Conservation (phyloP, 2,329 filamentous ascomycete species). For the Pestalotiopsis sp. region DNA sequence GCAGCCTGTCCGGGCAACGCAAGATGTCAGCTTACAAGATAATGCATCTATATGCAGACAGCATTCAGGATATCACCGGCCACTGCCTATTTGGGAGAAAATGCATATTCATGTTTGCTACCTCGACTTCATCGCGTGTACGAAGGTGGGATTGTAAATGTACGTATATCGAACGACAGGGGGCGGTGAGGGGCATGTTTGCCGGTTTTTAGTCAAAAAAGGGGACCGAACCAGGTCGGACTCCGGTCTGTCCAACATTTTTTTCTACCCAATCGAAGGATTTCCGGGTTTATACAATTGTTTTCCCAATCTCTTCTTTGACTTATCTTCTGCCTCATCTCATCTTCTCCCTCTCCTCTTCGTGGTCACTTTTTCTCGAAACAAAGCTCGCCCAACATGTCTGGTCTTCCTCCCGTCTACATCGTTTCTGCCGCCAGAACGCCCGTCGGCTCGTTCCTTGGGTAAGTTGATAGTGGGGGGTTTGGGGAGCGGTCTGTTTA, state of each 20-base stretch:
- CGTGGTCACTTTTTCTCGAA: background rate
- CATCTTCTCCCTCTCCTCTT: background rate
- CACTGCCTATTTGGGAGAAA: no score
- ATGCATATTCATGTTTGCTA: background rate
- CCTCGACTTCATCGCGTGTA: background rate
- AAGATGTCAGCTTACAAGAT: no score
- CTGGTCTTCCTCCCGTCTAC: slow-evolving; percentile 85
- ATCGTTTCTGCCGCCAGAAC: slow-evolving; percentile 92
- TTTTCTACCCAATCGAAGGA: background rate
- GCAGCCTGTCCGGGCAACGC: no score
- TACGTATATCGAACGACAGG: background rate
- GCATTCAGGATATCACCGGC: no score
- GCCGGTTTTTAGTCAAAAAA: slow-evolving; percentile 10
- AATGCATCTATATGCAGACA: no score
- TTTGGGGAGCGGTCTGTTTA: slow-evolving; percentile 13
- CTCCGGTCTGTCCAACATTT: slow-evolving; percentile 2
- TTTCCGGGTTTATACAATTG: background rate
- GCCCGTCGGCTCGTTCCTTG: slow-evolving; percentile 91
- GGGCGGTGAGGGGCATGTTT: slow-evolving; percentile 12
- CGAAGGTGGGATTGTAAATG: background rate
- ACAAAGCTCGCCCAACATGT: slow-evolving; percentile 56
- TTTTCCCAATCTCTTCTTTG: background rate
- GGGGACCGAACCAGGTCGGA: background rate
- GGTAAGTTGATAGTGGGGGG: slow-evolving; percentile 56
- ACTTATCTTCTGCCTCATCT: background rate